These are phyloP conservation scores for Jatropha multifida DNA, from an alignment of 441 rosid species.

Conservation along the genomic window DNA sequence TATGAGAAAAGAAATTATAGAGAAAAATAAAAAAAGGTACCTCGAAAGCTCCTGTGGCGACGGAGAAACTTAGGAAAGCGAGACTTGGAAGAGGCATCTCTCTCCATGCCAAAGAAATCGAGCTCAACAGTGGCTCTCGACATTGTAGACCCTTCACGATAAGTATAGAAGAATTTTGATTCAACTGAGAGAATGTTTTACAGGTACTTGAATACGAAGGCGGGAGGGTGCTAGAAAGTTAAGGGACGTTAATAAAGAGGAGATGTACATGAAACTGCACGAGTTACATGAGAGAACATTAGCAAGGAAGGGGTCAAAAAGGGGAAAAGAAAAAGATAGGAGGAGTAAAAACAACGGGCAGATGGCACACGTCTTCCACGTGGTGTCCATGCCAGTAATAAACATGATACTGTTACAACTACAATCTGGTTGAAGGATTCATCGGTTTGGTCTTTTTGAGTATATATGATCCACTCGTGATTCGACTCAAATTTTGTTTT, in stretches of 20 bases:
- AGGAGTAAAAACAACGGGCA: no score
- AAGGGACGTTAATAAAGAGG: neutral
- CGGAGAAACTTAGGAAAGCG: conserved; percentile 45
- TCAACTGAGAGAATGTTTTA: neutral
- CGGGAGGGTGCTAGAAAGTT: conserved; percentile 19
- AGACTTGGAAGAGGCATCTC: conserved; percentile 40
- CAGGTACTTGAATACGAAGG: conserved; percentile 4
- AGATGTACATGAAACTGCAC: conserved; percentile 8
- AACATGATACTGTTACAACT: no score
- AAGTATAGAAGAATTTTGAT: neutral
- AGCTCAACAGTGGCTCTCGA: conserved; percentile 63
- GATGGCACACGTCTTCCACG: no score
- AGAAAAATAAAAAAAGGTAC: conserved; percentile 12
- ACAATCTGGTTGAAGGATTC: no score
- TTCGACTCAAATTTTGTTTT: no score
- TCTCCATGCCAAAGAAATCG: conserved; percentile 70
- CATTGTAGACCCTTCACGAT: conserved; percentile 27
- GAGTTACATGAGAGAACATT: conserved; percentile 12
- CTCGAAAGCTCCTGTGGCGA: conserved; percentile 77
- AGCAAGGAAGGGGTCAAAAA: neutral
- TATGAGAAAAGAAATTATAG: no score
- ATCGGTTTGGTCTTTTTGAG: no score
- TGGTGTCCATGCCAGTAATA: no score
- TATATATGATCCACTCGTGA: no score
- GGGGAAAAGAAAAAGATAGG: neutral